Base-by-base conservation (phyloP, 1,139 yeast genomes). In the Taphrina communis region DNA sequence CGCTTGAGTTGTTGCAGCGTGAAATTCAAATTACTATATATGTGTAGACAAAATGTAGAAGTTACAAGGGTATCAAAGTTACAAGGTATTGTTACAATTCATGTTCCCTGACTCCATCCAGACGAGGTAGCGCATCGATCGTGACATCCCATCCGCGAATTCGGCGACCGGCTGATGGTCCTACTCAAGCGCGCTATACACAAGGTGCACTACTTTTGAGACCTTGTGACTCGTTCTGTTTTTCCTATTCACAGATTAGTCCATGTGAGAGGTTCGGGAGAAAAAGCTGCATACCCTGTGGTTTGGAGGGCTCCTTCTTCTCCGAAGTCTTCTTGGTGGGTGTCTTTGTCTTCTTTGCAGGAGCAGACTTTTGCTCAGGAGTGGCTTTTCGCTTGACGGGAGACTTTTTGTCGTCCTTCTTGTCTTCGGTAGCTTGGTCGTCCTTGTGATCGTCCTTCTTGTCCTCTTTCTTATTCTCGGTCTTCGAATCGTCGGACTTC, bases 201-300 rank as follows among this genome's bases (percentile, higher is more conserved):
- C 31, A 25, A 25, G 31, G n/a, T 12, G 55, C 55, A n/a, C 39
- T 36, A 63, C 21, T 55, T 55, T 48, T 63, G 67, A 11, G 67
- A 63, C n/a, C 61, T 31, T 25, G 66, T 63, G 48, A 63, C 67
- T 14, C 67, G 53, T 38, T 63, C 67, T 14, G 61, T 55, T 50
- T 55, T 63, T 42, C 67, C 61, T 53, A 31, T 53, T 9, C 51
- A 19, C 11, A 9, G 17, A 9, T 56, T n/a, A 38, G 21, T 38
- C 44, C 60, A 14, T 41, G 35, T 2, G 17, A 31, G 12, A 31
- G 42, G 11, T 35, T 25, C 9, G 25, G 17, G 1, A 31, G 2
- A 1, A 9, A 21, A 2, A 2, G 35, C 31, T 8, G 38, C 35
- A 17, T 12, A 56, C 60, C 60, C 39, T 56, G 46, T 41, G 60